These are phyloP conservation scores for Pichia cephalocereana DNA, from an alignment of 805 yeast species.

Conservation along the genomic window DNA sequence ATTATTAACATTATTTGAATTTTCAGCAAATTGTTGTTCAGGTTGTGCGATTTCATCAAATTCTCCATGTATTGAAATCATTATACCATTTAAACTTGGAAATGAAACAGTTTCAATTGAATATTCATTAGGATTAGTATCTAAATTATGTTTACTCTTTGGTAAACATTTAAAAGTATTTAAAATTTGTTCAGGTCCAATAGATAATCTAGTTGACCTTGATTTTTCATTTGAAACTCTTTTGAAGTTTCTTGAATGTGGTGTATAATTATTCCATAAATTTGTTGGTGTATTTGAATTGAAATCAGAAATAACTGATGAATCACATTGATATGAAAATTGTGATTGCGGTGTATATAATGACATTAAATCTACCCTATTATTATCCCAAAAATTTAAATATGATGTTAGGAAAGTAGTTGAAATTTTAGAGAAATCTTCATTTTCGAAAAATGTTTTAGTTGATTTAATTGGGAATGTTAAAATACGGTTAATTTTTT, in stretches of 20 bases:
- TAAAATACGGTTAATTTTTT: conserved; percentile 40
- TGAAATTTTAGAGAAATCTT: conserved; percentile 57
- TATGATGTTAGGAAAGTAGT: conserved; percentile 73
- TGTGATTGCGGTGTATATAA: conserved; percentile 78
- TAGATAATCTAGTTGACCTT: conserved; percentile 48
- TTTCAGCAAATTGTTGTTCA: conserved; percentile 8
- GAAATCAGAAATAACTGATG: conserved; percentile 36
- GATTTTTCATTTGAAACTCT: conserved; percentile 48
- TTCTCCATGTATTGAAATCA: conserved; percentile 76
- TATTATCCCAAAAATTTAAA: conserved; percentile 72
- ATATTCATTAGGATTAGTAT: conserved; percentile 52
- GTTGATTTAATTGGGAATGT: conserved; percentile 46
- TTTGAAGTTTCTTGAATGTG: conserved; percentile 68
- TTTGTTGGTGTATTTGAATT: conserved; percentile 14
- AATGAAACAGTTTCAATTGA: conserved; percentile 72
- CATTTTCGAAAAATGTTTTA: conserved; percentile 75
- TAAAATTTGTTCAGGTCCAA: conserved; percentile 61
- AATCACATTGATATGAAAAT: conserved; percentile 73
- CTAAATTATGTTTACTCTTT: conserved; percentile 62
- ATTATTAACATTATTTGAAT: conserved; percentile 3
- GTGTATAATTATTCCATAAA: conserved; percentile 58
- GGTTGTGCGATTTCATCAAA: conserved; percentile 53
- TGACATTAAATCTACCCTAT: conserved; percentile 57
- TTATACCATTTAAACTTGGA: conserved; percentile 66
- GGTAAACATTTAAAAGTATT: conserved; percentile 63